phyloP scores from a whole-genome alignment of 2,329 filamentous ascomycete genomes.

The Alternaria gansuensis region DNA sequence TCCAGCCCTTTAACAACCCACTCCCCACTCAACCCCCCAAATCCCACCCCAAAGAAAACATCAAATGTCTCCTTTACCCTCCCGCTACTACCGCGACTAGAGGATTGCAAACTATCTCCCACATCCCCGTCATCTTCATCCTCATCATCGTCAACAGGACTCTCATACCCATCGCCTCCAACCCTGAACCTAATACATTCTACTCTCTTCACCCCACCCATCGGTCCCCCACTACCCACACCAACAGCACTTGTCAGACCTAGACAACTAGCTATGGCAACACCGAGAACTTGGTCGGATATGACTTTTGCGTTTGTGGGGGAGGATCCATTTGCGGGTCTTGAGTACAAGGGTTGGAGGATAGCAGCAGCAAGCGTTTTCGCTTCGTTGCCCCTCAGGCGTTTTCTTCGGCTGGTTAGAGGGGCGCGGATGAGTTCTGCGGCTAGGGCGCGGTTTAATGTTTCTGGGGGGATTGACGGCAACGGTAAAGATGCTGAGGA shows the following conservation, averaged over 20 bases:
- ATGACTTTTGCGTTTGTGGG: slow-evolving; percentile 38
- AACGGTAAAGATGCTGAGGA: slow-evolving; percentile 20
- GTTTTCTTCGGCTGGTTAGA: slow-evolving; percentile 53
- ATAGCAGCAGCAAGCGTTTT: slow-evolving; percentile 58
- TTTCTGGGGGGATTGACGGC: slow-evolving; percentile 49
- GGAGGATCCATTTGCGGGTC: slow-evolving; percentile 30
- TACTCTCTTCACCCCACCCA: slow-evolving; percentile 51
- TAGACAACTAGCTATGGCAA: slow-evolving; percentile 57
- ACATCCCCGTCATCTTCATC: slow-evolving; percentile 46
- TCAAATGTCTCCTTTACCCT: slow-evolving; percentile 55
- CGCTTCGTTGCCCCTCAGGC: slow-evolving; percentile 58
- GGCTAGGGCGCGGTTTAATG: slow-evolving; percentile 57
- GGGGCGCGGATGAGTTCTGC: slow-evolving; percentile 59
- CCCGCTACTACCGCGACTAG: slow-evolving; percentile 18
- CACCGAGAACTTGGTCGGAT: slow-evolving; percentile 49
- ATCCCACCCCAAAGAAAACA: slow-evolving; percentile 54
- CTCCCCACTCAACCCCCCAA: slow-evolving; percentile 55
- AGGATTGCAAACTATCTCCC: slow-evolving; percentile 9
- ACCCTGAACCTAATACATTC: slow-evolving; percentile 55
- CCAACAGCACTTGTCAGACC: slow-evolving; percentile 49
- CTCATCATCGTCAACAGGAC: slow-evolving; percentile 55
- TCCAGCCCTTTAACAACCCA: slow-evolving; percentile 56
- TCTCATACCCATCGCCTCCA: slow-evolving; percentile 53
- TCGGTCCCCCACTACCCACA: slow-evolving; percentile 48
- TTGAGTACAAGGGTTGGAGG: slow-evolving; percentile 51